A percentile compares a stretch with the other conserved stretches of the same genome.
These are phyloP conservation scores for Zygoascus ofunaensis DNA, from an alignment of 805 yeast species.

Conservation along the genomic window DNA sequence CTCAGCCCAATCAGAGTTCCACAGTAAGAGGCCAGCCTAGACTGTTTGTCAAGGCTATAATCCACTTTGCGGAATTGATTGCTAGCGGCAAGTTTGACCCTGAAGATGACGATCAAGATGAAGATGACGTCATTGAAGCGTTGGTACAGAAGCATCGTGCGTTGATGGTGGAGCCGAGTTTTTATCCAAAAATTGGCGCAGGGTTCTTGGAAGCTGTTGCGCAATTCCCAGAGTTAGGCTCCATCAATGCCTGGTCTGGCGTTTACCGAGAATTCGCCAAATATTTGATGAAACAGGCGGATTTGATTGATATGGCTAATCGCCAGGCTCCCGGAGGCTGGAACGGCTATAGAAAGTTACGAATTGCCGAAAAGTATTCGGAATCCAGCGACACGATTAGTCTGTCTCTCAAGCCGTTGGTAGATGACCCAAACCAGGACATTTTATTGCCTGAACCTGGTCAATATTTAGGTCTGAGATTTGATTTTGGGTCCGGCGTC, in stretches of 20 bases:
- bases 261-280: slow-evolving; percentile 60
- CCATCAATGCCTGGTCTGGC: slow-evolving; percentile 51
- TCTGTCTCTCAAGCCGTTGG: slow-evolving; percentile 38
- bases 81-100: slow-evolving; percentile 52
- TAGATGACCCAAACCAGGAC: slow-evolving; percentile 28
- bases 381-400: slow-evolving; percentile 43
- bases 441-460: slow-evolving; percentile 28
- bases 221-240: slow-evolving; percentile 46
- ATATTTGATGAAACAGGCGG: slow-evolving; percentile 48
- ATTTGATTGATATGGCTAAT: slow-evolving; percentile 35
- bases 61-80: slow-evolving; percentile 41
- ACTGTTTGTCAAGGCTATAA: slow-evolving; percentile 3
- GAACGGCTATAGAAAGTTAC: slow-evolving; percentile 50
- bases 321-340: slow-evolving; percentile 36
- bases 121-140: slow-evolving; percentile 46
- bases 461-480: slow-evolving; percentile 36
- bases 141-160: slow-evolving; percentile 62
- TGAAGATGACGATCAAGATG: slow-evolving; percentile 40
- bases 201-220: slow-evolving; percentile 44
- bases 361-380: slow-evolving; percentile 33
- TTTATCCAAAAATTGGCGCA: slow-evolving; percentile 56
- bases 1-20: slow-evolving; percentile 45
- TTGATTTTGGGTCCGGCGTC: slow-evolving; percentile 29
- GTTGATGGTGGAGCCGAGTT: slow-evolving; percentile 51
- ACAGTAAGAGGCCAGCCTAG: slow-evolving; percentile 44